Evolutionary conservation across 2,329 filamentous ascomycete genomes (phyloP).

Genomic region (Chalaropsis thielavioides): DNA sequence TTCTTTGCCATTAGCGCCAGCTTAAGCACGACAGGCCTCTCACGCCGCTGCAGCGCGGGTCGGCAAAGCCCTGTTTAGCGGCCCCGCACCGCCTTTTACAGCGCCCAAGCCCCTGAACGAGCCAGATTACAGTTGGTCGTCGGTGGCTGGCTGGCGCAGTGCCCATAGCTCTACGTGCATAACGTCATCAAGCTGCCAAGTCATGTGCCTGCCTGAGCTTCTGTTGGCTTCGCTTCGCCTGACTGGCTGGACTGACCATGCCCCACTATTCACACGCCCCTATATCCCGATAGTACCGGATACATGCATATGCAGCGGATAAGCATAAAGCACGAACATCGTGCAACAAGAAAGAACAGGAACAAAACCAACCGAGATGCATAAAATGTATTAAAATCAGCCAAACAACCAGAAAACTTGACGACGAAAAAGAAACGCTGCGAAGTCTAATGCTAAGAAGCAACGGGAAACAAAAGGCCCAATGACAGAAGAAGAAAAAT

Average conservation of each 20-base stretch:
- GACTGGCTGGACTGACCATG: too few species aligned
- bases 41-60: too few species aligned
- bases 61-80: background rate
- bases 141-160: background rate
- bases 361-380: background rate
- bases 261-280: background rate
- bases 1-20: background rate
- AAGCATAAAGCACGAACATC: background rate
- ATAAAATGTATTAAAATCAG: background rate
- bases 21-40: background rate
- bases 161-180: background rate
- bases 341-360: background rate
- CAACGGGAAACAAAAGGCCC: background rate
- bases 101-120: background rate
- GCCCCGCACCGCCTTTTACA: background rate
- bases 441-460: background rate
- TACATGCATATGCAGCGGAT: background rate
- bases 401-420: background rate
- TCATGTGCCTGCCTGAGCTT: background rate
- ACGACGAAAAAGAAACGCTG: background rate
- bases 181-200: background rate
- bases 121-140: background rate
- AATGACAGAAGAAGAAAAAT: background rate
- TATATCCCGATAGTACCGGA: background rate
- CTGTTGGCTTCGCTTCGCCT: background rate